Evolutionary conservation across 2,329 filamentous ascomycete genomes (phyloP).

Genomic region (Dryadomyces quercivorus): DNA sequence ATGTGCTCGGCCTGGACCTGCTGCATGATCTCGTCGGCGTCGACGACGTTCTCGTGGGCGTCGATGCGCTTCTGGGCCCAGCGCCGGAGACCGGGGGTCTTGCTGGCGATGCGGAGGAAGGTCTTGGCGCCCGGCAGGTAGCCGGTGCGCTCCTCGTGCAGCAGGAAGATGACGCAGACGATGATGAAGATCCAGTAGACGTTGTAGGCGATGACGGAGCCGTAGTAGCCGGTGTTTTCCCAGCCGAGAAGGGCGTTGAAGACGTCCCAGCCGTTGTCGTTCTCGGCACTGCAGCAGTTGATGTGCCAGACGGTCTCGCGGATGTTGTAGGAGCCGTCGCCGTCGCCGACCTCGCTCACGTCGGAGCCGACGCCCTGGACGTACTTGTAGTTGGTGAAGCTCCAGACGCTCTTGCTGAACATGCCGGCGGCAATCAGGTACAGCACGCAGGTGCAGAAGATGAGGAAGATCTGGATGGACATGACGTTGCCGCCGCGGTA

Average conservation of each 20-base stretch:
- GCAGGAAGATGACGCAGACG: conserved; percentile 29
- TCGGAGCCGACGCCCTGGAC: conserved; percentile 42
- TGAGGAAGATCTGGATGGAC: conserved; percentile 42
- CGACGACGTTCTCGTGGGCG: conserved; percentile 7
- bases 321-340: conserved; percentile 69
- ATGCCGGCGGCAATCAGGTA: conserved; percentile 74
- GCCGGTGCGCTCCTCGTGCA: conserved; percentile 51
- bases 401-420: conserved; percentile 65
- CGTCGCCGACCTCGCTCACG: conserved; percentile 33
- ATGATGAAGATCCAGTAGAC: conserved; percentile 71
- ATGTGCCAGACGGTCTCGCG: conserved; percentile 68
- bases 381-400: conserved; percentile 45
- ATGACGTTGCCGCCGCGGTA: conserved; percentile 33
- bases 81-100: conserved; percentile 9
- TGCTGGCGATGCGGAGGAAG: conserved; percentile 3
- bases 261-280: conserved; percentile 73
- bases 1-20: conserved; percentile 9
- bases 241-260: conserved; percentile 81
- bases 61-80: conserved; percentile 12
- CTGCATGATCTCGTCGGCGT: conserved; percentile 8
- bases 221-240: conserved; percentile 80
- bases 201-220: conserved; percentile 79
- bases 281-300: conserved; percentile 67
- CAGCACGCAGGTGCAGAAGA: conserved; percentile 64
- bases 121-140: conserved; percentile 28